Base-by-base conservation (phyloP, 306 rosid species). In the Rosa lucieae region DNA sequence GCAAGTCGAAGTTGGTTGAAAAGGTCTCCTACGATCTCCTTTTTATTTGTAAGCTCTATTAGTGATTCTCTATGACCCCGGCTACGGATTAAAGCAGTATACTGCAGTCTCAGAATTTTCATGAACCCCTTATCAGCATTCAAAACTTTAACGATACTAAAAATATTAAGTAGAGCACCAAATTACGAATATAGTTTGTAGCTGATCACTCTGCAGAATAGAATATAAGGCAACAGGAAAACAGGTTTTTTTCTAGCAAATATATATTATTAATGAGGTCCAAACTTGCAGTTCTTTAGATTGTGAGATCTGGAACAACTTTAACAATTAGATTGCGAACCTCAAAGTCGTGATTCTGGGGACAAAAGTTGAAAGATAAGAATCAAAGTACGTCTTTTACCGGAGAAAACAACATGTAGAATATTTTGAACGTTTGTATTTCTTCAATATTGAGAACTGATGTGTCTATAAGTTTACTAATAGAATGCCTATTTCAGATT, bases 1-100 rank as follows among this genome's bases (percentile, higher is more conserved):
- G 99, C 99, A 55, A 95, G 93, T 75, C 99, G 97, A 77, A 91
- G 96, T 86, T 95, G 99, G 85, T 95, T 93, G 77, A 95, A 95
- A 79, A 90, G 97, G 86, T 95, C 98, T 62, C 98, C 98, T 47
- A 91, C 88, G 23, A 85, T 87, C 85, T 95, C 98, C 90, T 95
- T 95, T 79, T 95, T 96, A 90, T 93, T 95, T 76, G 93, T 78
- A 76, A 95, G 97, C 84, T 95, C 98, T 80, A 93, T 84, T 65
- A 93, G 77, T 68, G 92, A 83, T 73, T 83, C 92, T 88, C 99
- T 89, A 85, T 84, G 82, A 72, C 77, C 84, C 59, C 84, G 89
- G 85, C 94, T 83, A 35, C 8, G 66, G 75, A 95, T 93, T 86
- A 95, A 75, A 62, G 99, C 97, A 82, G 59, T 84, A 84, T 90